Base-by-base conservation (phyloP, 176 grass and related monocot species). In the Musa schizocarpa region DNA sequence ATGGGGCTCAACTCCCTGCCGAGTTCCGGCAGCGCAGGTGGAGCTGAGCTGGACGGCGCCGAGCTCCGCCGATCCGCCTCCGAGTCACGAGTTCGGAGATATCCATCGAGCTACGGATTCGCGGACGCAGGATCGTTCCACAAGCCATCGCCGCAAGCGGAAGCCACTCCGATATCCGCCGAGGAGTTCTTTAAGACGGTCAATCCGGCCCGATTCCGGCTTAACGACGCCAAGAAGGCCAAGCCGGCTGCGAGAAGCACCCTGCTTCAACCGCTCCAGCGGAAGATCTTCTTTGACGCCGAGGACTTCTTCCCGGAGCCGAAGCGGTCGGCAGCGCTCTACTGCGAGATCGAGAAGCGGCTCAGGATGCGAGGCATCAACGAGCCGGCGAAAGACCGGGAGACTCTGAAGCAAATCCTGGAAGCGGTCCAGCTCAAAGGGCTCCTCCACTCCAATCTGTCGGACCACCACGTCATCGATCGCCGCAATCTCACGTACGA, bases 391-490 rank as follows among this genome's bases (percentile, higher is more conserved):
- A 79, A 85, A 16, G 88, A 95, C 57, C 73, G 88, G 63, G 96
- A 99, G 87, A 99, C 96, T 2, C 78, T 99, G 1, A 99, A 99
- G 84, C 96, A 99, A 63, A 86, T 99, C 54, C 57, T 99, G 0
- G 96, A 99, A 53, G 96, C 96, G 7, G 77, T 99, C 52, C 96
- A 99, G 81, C 86, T 99, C 9, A 99, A 95, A 25, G 96, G 96
- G 1, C 87, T 99, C 16, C 83, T 99, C 48, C 96, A 84, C 75
- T 72, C 21, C 9, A 77, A 49, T 14, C 77, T 25, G 14, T 75
- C 2, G 1, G 70, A 63, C 54, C 56, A 0, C 9, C 78, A 50
- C 51, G 65, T 19, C 65, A 78, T 54, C 34, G 57, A 26, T 25
- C 76, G 9, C 67, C 82, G 52, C 52, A 83, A 64, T 66, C 50